Percentiles rank a stretch among this genome's conserved stretches.
Conservation (phyloP, 441 rosid genomes). For the Croton laevigatus region DNA sequence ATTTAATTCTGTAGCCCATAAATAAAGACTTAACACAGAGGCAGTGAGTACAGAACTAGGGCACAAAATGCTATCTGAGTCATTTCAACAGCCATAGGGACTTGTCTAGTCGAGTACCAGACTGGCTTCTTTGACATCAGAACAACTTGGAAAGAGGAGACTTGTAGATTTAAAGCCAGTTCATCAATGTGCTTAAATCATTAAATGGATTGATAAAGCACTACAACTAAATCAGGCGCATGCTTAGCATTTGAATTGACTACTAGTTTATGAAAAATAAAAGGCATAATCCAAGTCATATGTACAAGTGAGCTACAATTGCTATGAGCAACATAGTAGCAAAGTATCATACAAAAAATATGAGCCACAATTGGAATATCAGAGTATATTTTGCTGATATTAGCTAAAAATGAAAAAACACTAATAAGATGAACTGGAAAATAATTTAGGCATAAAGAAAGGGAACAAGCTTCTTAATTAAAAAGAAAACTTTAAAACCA, state of each 20-base stretch:
- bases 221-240: not conserved
- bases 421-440: not conserved
- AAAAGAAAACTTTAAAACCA: not conserved
- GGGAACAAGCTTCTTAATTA: not conserved
- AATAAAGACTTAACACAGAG: too few species aligned
- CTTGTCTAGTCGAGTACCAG: constrained; percentile 17
- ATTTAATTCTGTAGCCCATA: too few species aligned
- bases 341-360: not conserved
- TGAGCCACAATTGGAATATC: not conserved
- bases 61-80: too few species aligned
- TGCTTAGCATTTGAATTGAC: not conserved
- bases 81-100: not conserved
- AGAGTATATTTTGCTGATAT: not conserved
- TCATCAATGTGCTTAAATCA: not conserved
- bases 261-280: too few species aligned
- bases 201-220: not conserved
- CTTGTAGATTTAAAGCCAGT: not conserved
- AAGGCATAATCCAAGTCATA: too few species aligned
- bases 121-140: not conserved
- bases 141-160: too few species aligned
- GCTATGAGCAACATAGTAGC: not conserved
- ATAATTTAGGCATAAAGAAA: not conserved
- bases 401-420: not conserved
- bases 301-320: not conserved
- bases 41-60: too few species aligned